Conservation (phyloP, 2,329 filamentous ascomycete genomes). For the Pestalotiopsis sp. region DNA sequence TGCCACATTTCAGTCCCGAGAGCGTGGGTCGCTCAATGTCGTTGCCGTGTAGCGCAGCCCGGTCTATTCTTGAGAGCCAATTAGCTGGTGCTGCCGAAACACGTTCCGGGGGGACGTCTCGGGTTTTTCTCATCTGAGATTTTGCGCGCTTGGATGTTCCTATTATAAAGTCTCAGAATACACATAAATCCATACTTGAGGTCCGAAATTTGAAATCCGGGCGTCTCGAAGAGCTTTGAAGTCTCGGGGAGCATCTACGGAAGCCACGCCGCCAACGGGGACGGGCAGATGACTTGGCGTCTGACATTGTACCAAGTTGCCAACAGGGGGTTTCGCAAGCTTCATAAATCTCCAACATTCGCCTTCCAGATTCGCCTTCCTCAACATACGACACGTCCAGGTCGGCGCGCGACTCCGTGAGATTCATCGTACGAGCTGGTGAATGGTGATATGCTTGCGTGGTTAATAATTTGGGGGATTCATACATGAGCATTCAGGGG, state of each 20-base stretch:
- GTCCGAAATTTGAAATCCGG: too few species aligned
- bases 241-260: not conserved
- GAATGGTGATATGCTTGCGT: not conserved
- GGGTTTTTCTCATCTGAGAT: not conserved
- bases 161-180: too few species aligned
- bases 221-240: too few species aligned
- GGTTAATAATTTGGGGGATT: not conserved
- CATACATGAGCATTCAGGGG: not conserved
- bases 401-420: not conserved
- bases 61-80: not conserved
- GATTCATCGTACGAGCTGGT: not conserved
- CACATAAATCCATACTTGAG: too few species aligned
- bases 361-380: not conserved
- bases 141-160: not conserved
- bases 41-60: not conserved
- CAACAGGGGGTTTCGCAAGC: not conserved
- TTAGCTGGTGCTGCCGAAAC: not conserved
- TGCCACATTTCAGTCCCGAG: not conserved
- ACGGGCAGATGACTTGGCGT: not conserved
- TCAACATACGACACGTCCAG: constrained; percentile 1
- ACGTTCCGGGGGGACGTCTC: not conserved
- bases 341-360: not conserved
- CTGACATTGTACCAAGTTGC: not conserved
- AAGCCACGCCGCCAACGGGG: not conserved
- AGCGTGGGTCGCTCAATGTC: not conserved